A percentile compares a stretch with the other conserved stretches of the same genome.
Conservation (phyloP, 805 yeast genomes). For the Vanderwaltozyma yarrowii region DNA sequence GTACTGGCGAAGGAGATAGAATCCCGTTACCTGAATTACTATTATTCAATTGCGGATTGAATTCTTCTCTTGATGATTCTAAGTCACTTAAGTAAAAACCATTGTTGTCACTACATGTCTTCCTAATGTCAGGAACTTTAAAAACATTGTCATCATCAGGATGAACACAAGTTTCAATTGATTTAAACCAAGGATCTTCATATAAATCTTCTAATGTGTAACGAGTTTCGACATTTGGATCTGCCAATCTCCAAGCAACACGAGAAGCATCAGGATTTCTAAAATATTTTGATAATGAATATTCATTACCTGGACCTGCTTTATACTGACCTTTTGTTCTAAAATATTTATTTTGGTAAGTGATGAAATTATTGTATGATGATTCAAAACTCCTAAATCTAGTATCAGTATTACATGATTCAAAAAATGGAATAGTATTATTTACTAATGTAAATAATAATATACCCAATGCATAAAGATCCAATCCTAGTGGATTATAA, state of each 20-base stretch:
- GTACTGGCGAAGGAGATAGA: not conserved
- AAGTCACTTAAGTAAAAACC: constrained; percentile 8
- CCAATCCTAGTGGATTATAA: constrained; percentile 61
- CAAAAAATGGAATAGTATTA: constrained; percentile 51
- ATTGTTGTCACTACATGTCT: constrained; percentile 10
- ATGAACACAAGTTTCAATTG: constrained; percentile 46
- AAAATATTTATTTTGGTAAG: constrained; percentile 38
- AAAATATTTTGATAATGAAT: constrained; percentile 55
- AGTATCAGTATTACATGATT: constrained; percentile 38
- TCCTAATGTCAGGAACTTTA: constrained; percentile 19
- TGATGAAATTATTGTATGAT: constrained; percentile 34
- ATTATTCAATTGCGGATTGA: not conserved
- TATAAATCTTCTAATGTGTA: constrained; percentile 46
- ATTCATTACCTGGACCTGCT: constrained; percentile 64
- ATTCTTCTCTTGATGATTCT: constrained; percentile 9
- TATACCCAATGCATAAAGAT: constrained; percentile 67
- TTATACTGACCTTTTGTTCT: constrained; percentile 34
- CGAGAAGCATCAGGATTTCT: constrained; percentile 54
- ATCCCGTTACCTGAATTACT: too few relatives aligned
- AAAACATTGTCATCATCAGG: constrained; percentile 12
- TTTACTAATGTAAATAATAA: constrained; percentile 51
- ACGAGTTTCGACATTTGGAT: constrained; percentile 47
- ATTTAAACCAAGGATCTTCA: constrained; percentile 53
- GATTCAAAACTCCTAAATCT: constrained; percentile 47
- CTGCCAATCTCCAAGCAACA: constrained; percentile 64